Base-by-base conservation (phyloP, 1,284 basidiomycete species). In the Farysia itapuensis region DNA sequence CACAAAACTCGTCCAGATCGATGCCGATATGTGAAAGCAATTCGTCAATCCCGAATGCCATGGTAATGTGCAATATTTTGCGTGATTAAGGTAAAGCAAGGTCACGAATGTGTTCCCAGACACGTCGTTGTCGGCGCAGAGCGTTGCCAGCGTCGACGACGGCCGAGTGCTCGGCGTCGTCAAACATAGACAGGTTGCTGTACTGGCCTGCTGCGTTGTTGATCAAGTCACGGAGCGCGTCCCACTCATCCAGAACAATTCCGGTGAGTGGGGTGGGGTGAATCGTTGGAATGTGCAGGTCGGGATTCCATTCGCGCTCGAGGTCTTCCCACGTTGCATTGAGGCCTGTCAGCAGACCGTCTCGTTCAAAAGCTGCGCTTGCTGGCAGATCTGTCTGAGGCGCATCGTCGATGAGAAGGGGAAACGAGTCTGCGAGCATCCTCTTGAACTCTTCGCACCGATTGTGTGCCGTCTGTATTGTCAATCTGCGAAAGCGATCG, bases 1-100 rank as follows among this genome's bases (percentile, higher is more conserved):
- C 51, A 77, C 78, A 26, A 77, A 77, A 63, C 77, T 79, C 2
- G 68, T 81, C 13, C 22, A 59, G 11, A 23, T 59, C 3, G 49
- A 35, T 16, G 34, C 34, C 20, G 26, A 28, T 9, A n/a, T 28
- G 11, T 28, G n/a, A 28, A 9, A n/a, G n/a, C 26, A 28, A 28
- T 28, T 9, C 11, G 26, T 28, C n/a, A n/a, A 28, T 9, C 26
- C 11, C 11, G 9, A 28, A 28, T 28, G 9, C n/a, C 26, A 11
- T n/a, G 26, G 26, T 28, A 11, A 28, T 28, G 11, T n/a, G 26
- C 26, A 28, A 28, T 28, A 36, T 22, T 12, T 19, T 12, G 18
- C 25, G 26, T 4, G 26, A 7, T 14, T 39, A 15, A n/a, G 57
- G 50, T 19, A 54, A 25, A 2, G 39, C 57, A 15, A 60, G 34